Base-by-base conservation (phyloP, 2,329 filamentous ascomycete species). In the Pseudonectria foliicola region DNA sequence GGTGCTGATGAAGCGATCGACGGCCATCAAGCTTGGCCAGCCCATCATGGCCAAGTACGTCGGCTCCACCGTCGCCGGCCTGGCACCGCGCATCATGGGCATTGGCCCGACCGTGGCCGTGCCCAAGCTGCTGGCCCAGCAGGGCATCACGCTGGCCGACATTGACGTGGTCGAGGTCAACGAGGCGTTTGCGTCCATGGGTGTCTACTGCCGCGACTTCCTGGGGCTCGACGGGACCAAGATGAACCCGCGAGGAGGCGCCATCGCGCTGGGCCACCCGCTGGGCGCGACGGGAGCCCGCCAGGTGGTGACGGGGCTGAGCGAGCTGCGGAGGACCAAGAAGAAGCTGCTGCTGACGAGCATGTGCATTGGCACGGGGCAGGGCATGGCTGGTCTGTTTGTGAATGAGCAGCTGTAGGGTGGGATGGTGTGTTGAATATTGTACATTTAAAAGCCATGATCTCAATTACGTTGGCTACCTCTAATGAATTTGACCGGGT, bases 111-210 rank as follows among this genome's bases (percentile, higher is more conserved):
- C 79, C 28, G 63, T 82, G 25, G 79, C 77, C 39, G 82, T 83
- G 44, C 79, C 79, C 44, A 98, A 98, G 76, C 78, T 98, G 21
- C 75, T 98, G 29, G 64, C 65, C 55, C 82, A 92, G 67, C 80
- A 82, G 73, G 79, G 82, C 63, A 64, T 98, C 42, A 76, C 73
- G 15, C 68, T 94, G 35, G 75, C 82, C 39, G 92, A 96, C 52
- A 76, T 92, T 43, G 92, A 98, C 56, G 74, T 96, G 25, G 72
- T 90, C 50, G 92, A 96, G 73, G 66, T 98, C 57, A 98, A 98
- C 69, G 92, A 98, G 73, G 92, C 92, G 2, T 98, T 98, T 55
- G 90, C 89, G 14, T 92, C 85, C 34, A 96, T 96, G 92, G 89
- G 87, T 2, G 89, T 95, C 21, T 96, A 95, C 75, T 95, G 88